Evolutionary conservation across 495 filamentous ascomycete species (phyloP).

Genomic region (Hypomontagnella monticulosa): DNA sequence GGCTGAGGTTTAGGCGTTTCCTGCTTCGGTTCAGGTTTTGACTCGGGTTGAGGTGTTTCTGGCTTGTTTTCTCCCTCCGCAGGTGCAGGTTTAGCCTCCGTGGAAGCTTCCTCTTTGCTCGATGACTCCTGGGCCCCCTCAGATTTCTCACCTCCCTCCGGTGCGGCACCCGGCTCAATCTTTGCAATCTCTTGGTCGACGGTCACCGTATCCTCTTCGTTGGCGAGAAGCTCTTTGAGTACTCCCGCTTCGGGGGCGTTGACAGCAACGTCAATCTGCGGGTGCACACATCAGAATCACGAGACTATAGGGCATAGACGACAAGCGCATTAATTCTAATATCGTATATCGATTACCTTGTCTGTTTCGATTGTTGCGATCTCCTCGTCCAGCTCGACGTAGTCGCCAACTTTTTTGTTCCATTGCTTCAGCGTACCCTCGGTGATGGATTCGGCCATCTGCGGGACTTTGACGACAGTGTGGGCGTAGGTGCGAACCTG

Average conservation of each 20-base stretch:
- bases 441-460: constrained; percentile 99
- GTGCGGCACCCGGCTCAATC: constrained; percentile 78
- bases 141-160: constrained; percentile 62
- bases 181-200: constrained; percentile 92
- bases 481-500: constrained; percentile 73
- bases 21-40: constrained; percentile 44
- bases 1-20: constrained; percentile 54
- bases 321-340: constrained; percentile 7
- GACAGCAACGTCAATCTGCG: constrained; percentile 91
- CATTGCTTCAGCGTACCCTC: constrained; percentile 98
- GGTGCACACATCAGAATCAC: constrained; percentile 11
- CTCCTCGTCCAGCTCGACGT: constrained; percentile 94
- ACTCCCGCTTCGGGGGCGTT: constrained; percentile 93
- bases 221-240: constrained; percentile 90
- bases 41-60: constrained; percentile 40
- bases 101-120: constrained; percentile 63
- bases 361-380: constrained; percentile 99
- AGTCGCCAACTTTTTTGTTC: constrained; percentile 94
- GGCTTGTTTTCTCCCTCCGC: constrained; percentile 62
- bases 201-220: constrained; percentile 93
- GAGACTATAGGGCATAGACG: constrained; percentile 1
- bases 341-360: constrained; percentile 70
- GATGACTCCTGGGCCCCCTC: constrained; percentile 69
- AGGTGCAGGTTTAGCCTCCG: constrained; percentile 63
- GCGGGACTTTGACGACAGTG: constrained; percentile 87